phyloP scores from a whole-genome alignment of 2,329 filamentous ascomycete genomes.

The Alternaria triticimaculans region DNA sequence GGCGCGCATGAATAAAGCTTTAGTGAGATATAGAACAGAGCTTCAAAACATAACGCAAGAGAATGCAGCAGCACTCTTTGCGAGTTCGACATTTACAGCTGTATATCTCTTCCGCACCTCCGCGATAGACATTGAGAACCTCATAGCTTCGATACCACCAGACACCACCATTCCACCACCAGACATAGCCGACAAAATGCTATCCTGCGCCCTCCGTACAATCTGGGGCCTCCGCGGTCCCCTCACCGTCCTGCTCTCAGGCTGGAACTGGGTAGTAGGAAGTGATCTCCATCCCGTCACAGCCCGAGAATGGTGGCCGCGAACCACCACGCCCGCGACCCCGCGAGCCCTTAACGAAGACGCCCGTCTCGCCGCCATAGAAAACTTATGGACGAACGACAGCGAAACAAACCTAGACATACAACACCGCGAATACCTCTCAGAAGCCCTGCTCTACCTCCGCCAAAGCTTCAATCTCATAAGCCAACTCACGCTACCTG shows the following conservation, averaged over 20 bases:
- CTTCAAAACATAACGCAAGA: constrained; percentile 48
- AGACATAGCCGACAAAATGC: constrained; percentile 35
- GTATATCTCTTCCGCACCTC: constrained; percentile 46
- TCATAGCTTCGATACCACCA: constrained; percentile 31
- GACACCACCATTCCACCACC: constrained; percentile 22
- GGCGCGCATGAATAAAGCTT: constrained; percentile 44
- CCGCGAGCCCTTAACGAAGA: constrained; percentile 39
- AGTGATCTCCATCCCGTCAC: constrained; percentile 37
- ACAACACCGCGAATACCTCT: constrained; percentile 25
- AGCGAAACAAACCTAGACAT: constrained; percentile 14
- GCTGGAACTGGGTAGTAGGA: constrained; percentile 39
- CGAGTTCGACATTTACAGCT: constrained; percentile 38
- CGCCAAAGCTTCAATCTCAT: constrained; percentile 41
- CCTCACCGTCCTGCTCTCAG: constrained; percentile 37
- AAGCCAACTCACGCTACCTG: constrained; percentile 37
- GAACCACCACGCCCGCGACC: constrained; percentile 26
- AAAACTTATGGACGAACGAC: constrained; percentile 31
- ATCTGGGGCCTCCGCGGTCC: constrained; percentile 43
- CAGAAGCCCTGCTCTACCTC: constrained; percentile 32
- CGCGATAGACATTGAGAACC: constrained; percentile 38
- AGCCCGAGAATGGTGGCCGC: constrained; percentile 45
- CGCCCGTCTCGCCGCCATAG: constrained; percentile 28
- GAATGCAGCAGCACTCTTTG: constrained; percentile 53
- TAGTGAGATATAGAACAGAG: constrained; percentile 35
- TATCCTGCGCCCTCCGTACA: constrained; percentile 31